phyloP scores from a whole-genome alignment of 2,329 filamentous ascomycete species.

The Xylariaceae sp. region DNA sequence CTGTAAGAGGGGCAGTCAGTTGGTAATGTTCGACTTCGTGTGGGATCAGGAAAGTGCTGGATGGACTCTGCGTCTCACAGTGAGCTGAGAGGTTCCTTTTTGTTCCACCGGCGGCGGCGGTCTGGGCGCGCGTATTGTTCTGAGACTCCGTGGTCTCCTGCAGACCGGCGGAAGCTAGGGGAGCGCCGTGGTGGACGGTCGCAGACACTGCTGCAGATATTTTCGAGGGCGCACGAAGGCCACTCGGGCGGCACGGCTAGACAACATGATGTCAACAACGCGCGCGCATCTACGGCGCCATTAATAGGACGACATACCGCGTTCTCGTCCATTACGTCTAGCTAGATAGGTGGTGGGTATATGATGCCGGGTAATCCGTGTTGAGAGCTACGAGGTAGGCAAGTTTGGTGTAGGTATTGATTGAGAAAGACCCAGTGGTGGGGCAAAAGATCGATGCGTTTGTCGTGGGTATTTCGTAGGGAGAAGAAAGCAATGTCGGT shows the following conservation, averaged over 20 bases:
- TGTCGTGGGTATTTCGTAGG: background rate
- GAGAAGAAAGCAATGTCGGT: slow-evolving; percentile 9
- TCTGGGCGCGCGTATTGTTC: slow-evolving; percentile 48
- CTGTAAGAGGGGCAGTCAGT: slow-evolving; percentile 34
- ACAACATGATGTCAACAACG: slow-evolving; percentile 11
- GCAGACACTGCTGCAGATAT: slow-evolving; percentile 25
- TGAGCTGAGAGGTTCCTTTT: slow-evolving; percentile 49
- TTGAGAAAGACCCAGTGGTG: slow-evolving; percentile 7
- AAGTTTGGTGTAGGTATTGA: slow-evolving; percentile 1
- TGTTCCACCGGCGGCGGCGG: slow-evolving; percentile 37
- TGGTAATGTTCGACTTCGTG: slow-evolving; percentile 8
- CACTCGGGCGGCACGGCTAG: slow-evolving; percentile 18
- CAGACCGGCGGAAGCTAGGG: slow-evolving; percentile 33
- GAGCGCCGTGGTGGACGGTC: slow-evolving; percentile 27
- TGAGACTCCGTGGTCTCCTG: slow-evolving; percentile 57
- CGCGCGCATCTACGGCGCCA: background rate
- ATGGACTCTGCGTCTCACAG: slow-evolving; percentile 32
- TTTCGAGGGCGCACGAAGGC: slow-evolving; percentile 22
- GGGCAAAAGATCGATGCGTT: background rate
- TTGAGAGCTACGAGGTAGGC: slow-evolving; percentile 4
- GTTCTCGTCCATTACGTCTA: slow-evolving; percentile 26
- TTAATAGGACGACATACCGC: slow-evolving; percentile 17
- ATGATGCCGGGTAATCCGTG: slow-evolving; percentile 1
- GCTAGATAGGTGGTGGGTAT: background rate
- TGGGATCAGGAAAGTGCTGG: background rate